Percentiles rank a stretch among this genome's conserved stretches.
phyloP scores from a whole-genome alignment of 805 yeast species.

The Pichia rugopelliculosa region DNA sequence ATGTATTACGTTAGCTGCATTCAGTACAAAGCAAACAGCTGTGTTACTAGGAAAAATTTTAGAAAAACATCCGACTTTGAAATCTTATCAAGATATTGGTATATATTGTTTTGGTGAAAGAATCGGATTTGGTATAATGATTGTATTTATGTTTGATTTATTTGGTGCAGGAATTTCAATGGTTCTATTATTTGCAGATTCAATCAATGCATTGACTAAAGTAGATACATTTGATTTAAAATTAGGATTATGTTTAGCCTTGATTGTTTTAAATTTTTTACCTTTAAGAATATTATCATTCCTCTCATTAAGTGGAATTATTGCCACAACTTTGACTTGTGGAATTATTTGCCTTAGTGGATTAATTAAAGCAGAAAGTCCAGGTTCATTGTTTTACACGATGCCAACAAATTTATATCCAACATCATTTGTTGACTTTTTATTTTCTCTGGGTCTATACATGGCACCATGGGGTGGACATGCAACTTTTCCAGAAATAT shows the following conservation, averaged over 20 bases:
- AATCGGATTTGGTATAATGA: slow-evolving; percentile 37
- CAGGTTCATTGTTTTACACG: slow-evolving; percentile 66
- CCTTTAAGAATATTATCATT: slow-evolving; percentile 70
- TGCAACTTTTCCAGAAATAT: slow-evolving; percentile 69
- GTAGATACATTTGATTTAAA: slow-evolving; percentile 36
- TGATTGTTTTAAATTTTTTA: slow-evolving; percentile 48
- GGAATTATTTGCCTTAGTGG: slow-evolving; percentile 56
- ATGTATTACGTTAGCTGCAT: slow-evolving; percentile 37
- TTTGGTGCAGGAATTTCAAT: slow-evolving; percentile 55
- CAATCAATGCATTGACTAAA: slow-evolving; percentile 43
- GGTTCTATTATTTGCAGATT: slow-evolving; percentile 53
- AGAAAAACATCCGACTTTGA: slow-evolving; percentile 30
- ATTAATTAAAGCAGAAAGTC: slow-evolving; percentile 46
- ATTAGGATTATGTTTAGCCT: slow-evolving; percentile 29
- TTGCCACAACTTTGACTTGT: slow-evolving; percentile 62
- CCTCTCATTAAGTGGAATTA: slow-evolving; percentile 61
- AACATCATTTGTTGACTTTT: slow-evolving; percentile 37
- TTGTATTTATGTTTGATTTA: slow-evolving; percentile 48
- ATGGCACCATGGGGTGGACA: slow-evolving; percentile 86
- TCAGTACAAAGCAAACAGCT: slow-evolving; percentile 48
- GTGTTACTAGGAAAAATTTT: slow-evolving; percentile 45
- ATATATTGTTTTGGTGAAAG: slow-evolving; percentile 39
- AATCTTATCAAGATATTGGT: slow-evolving; percentile 57
- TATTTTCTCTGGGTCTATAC: slow-evolving; percentile 57
- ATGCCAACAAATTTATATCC: slow-evolving; percentile 70